Base-by-base conservation (phyloP, 2,329 filamentous ascomycete species). In the Cladosporium sp. region DNA sequence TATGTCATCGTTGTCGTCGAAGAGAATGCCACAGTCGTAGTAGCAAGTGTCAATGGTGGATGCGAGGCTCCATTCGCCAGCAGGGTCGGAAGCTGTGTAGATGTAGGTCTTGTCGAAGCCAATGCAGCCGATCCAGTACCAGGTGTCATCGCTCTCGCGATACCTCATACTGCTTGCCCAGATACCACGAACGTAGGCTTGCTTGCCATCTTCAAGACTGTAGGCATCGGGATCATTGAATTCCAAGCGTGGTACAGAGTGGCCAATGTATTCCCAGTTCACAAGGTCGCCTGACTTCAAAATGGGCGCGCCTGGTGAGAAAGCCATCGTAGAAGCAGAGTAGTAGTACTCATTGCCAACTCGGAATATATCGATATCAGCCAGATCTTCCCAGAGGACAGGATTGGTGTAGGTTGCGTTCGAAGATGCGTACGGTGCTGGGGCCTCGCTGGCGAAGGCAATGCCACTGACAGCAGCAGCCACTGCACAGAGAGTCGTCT, bases 101-200 rank as follows among this genome's bases (percentile, higher is more conserved):
- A 88, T 75, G 70, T 85, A 86, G 0, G 85, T 85, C 10, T 79
- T 78, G 35, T 78, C 75, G 59, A 78, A 82, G 50, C 84, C 80
- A 62, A 85, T 77, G 69, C 85, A 88, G 1, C 85, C 86, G 10
- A 85, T 79, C 85, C 85, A 88, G 75, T 86, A 86, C 73, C 81
- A 88, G 1, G 77, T 75, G 1, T 79, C 77, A 31, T 79, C 82
- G 35, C 80, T 83, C 57, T 80, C 69, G 7, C 84, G 80, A 71
- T 87, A 86, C 5, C 81, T 77, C 66, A 88, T 75, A 0, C 81
- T 82, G 0, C 82, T 85, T 0, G 86, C 85, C 83, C 83, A 88
- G 44, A 83, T 86, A 0, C 86, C 85, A 12, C 81, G 78, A 10
- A 82, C 78, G 67, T 88, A 87, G 1, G 81, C 82, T 0, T 76